Evolutionary conservation across 495 filamentous ascomycete genomes (phyloP), one percentile per base, ranked within the genome.

Genomic region (Neurospora pannonica): DNA sequence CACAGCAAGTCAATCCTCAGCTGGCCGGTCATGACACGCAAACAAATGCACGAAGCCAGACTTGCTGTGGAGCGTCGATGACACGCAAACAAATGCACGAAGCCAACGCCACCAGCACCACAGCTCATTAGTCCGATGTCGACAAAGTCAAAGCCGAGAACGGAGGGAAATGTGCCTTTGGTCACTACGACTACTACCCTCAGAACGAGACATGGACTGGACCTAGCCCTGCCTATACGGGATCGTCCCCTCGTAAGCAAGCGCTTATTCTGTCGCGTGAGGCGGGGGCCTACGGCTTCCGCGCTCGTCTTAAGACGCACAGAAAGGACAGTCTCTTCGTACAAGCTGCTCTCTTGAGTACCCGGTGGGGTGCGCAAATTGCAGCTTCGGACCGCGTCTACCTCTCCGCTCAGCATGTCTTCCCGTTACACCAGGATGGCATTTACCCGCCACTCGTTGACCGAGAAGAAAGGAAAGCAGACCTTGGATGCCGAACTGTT

Each of bases 1-100:
- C 60, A 7, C 38, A 42, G 15, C 76, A 77, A 3, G 76, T 80
- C 19, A 73, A 75, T 62, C 74, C 77, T 5, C 79, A 80, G 38
- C 48, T 79, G 5, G 71, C 79, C 36, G 75, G 70, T 24, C 34
- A 75, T 3, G 76, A 77, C 2, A 6, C 37, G 17, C 76, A 81
- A 38, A 60, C 39, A 24, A 60, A 37, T 3, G 15, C 78, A 21
- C 39, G 5, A 19, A 5, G 39, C 39, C 39, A 15, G 13, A 37
- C 39, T 40, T 40, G 39, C 39, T 40, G 39, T 40, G 39, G 39
- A 40, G 39, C 13, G 39, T 40, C 39, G 39, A 75, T 3, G 78
- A 77, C 5, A 5, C 39, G 11, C 75, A 81, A 42, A 17, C 40
- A 5, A 42, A 42, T 40, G 37, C 10, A 38, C 9, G 10, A 38